These are phyloP conservation scores for Nakaseomyces delphensis DNA, from an alignment of 1,139 yeast species.

Conservation along the genomic window DNA sequence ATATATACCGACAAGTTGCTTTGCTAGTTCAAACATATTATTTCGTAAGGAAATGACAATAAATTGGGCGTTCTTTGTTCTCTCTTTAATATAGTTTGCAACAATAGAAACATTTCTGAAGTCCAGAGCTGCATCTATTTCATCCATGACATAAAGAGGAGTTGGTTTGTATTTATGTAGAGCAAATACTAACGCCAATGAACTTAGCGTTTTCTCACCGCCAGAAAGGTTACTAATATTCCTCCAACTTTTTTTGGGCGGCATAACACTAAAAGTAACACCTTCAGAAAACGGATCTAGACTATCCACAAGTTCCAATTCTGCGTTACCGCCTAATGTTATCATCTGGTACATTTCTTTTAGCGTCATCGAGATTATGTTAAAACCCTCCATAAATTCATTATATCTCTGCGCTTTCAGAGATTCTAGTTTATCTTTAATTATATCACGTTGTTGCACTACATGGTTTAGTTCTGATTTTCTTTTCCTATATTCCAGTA, in stretches of 20 bases:
- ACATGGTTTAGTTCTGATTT: constrained; percentile 60
- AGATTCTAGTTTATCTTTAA: constrained; percentile 57
- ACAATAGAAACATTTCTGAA: constrained; percentile 95
- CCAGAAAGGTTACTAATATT: constrained; percentile 93
- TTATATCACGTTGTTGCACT: constrained; percentile 55
- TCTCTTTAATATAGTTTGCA: constrained; percentile 90
- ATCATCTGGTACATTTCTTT: constrained; percentile 98
- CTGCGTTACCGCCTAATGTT: constrained; percentile 99
- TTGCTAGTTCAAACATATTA: constrained; percentile 95
- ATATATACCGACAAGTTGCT: constrained; percentile 89
- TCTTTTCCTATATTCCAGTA: constrained; percentile 54
- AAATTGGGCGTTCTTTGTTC: constrained; percentile 94
- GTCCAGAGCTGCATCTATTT: constrained; percentile 97
- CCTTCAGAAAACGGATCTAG: constrained; percentile 99
- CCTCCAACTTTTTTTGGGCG: constrained; percentile 97
- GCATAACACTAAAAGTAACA: constrained; percentile 94
- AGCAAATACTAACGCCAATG: constrained; percentile 93
- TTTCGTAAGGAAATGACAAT: constrained; percentile 90
- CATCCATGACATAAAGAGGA: constrained; percentile 98
- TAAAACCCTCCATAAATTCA: constrained; percentile 92
- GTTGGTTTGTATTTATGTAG: constrained; percentile 95
- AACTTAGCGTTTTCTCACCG: constrained; percentile 94
- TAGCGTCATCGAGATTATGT: constrained; percentile 73
- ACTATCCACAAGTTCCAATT: constrained; percentile 87
- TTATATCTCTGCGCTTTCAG: constrained; percentile 66